Evolutionary conservation across 345 rosid genomes (phyloP), one percentile per base, ranked within the genome.

Genomic region (Rhodomyrtus tomentosa): DNA sequence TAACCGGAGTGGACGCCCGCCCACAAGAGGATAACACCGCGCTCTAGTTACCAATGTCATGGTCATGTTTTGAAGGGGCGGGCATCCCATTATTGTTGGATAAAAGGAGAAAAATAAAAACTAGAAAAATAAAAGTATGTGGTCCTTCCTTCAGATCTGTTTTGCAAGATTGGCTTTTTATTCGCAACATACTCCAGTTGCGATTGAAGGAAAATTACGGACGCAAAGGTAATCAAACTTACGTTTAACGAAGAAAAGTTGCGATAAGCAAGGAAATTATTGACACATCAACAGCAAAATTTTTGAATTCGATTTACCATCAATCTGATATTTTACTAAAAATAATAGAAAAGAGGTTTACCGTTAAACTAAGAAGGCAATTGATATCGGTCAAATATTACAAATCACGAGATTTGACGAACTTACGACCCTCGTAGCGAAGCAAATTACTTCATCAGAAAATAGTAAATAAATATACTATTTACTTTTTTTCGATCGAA

Each of bases 401-500:
- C 16, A 2, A 56, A 56, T 56, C 68, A 56, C 1, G 15, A 3
- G 15, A 2, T 25, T 12, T 0, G 1, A 1, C 11, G 1, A 56
- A 56, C 4, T n/a, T 56, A 27, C n/a, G n/a, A n/a, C n/a, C n/a
- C n/a, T n/a, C n/a, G n/a, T n/a, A n/a, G 0, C 7, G 36, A 56
- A 36, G 18, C 13, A 9, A 62, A 16, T 29, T 7, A 27, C 10
- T 62, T 29, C 2, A 4, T 4, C 22, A 42, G 11, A 32, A 16
- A 62, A 32, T 2, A 7, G 15, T 3, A 29, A 62, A 62, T 5
- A 7, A 29, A 29, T 62, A 2, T 29, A 2, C 7, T 3, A 16
- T 29, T 16, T 7, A 62, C 40, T 16, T 20, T 40, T 40, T 40
- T 40, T 40, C 5, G 42, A 6, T 40, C 42, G 5, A 40, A 40